Base-by-base conservation (phyloP, 495 filamentous ascomycete genomes). In the Friedmanniomyces simplex region DNA sequence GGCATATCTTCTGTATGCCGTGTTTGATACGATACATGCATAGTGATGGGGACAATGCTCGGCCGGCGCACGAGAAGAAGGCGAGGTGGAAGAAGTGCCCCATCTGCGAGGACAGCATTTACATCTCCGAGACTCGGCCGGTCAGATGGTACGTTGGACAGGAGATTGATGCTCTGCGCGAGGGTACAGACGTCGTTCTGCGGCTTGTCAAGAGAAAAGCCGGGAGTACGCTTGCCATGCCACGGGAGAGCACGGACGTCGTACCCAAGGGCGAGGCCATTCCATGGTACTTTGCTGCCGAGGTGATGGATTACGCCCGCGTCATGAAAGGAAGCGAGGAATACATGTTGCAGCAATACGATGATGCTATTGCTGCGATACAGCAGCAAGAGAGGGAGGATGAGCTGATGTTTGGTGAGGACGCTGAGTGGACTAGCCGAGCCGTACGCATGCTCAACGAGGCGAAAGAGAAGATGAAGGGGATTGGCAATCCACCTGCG, bases 1-100 rank as follows among this genome's bases (percentile, higher is more conserved):
- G 93, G 14, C 93, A 98, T 68, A 96, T 98, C 25, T 96, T 96
- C 67, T 98, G 93, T 69, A 76, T 96, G 42, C 86, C 93, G 13
- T 98, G 93, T 69, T 74, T 97, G 36, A 85, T 96, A 54, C 86
- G 93, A 42, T 98, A 94, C 67, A 96, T 98, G 91, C 88, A 94
- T 63, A 85, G 89, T 7, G 80, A 76, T 1, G 87, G 89, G 36
- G 85, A 82, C 25, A 79, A 80, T 1, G 77, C 81, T 18, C 49
- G 32, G 2, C 76, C 74, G 5, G 58, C 76, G 1, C 79, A 77
- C 11, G 82, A 86, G 57, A 89, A 85, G 68, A 85, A 78, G 69
- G 79, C 87, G 50, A 78, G 89, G 52, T 96, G 86, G 79, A 90
- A 94, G 73, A 95, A 95, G 67, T 98, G 93, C 64, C 94, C 93